Evolutionary conservation across 345 rosid species (phyloP).

Genomic region (Arabis hirsuta): DNA sequence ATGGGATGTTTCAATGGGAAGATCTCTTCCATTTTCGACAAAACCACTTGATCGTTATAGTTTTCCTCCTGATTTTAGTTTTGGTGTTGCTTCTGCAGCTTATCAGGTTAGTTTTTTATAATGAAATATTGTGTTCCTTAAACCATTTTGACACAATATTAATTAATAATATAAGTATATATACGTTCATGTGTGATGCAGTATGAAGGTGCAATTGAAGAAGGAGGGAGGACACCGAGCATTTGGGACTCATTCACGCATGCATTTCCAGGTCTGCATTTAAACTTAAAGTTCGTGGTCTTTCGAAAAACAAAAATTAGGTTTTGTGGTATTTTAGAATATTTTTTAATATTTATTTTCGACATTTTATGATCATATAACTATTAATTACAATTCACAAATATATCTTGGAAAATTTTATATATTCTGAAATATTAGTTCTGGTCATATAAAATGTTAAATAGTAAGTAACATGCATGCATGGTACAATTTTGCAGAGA

Average conservation of each 20-base stretch:
- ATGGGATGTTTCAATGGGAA: slow-evolving; percentile 23
- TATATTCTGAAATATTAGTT: background rate
- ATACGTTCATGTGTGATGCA: slow-evolving; percentile 18
- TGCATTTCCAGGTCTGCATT: slow-evolving; percentile 39
- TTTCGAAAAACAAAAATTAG: no score
- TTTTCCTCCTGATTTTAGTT: slow-evolving; percentile 38
- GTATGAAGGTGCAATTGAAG: slow-evolving; percentile 49
- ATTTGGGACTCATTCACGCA: slow-evolving; percentile 47
- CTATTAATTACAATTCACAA: background rate
- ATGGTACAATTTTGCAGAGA: slow-evolving; percentile 39
- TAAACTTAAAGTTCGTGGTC: background rate
- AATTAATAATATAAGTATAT: background rate
- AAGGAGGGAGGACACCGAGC: slow-evolving; percentile 48
- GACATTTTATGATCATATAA: no score
- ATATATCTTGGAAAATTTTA: background rate
- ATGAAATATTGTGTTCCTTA: slow-evolving; percentile 7
- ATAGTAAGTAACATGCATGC: background rate
- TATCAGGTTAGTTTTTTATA: slow-evolving; percentile 36
- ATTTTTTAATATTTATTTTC: no score
- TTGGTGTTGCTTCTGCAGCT: slow-evolving; percentile 49
- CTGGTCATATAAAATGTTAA: background rate
- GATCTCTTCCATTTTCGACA: slow-evolving; percentile 15
- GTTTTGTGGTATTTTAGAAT: no score
- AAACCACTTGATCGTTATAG: slow-evolving; percentile 34
- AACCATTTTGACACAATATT: background rate